Base-by-base conservation (phyloP, 805 yeast species). In the Candida ipomoeae region DNA sequence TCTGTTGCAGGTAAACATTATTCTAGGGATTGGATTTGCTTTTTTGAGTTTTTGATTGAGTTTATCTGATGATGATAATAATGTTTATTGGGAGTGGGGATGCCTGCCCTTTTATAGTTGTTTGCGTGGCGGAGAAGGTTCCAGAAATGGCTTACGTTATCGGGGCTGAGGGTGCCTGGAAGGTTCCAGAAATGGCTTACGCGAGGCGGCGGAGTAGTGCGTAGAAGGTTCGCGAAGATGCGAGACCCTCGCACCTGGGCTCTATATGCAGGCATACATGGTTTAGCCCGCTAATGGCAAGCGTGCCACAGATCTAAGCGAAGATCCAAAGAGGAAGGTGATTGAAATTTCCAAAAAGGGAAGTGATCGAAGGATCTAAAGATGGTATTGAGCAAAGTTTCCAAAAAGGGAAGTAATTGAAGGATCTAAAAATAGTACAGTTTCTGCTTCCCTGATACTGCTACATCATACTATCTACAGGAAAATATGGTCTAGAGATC, bases 1-100 rank as follows among this genome's bases (percentile, higher is more conserved):
- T 33, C 48, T 39, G 44, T 55, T 48, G 49, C 47, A 49, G 17
- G 60, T 49, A 39, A 56, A 56, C 60, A 56, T 32, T 32, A n/a
- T 42, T 13, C 6, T 11, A 26, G 5, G 4, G 29, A 26, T 8
- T 3, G 29, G 29, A 26, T 26, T 42, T 42, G 26, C 5, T 29
- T 17, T 2, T 32, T 17, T 26, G 18, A 10, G 21, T 26, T 15
- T 40, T 17, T 5, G 31, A 14, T 18, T 41, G 26, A 26, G 29
- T 8, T 26, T 13, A 20, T 33, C 21, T 13, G 10, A 20, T 21
- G 15, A 17, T 5, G 45, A 18, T 32, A n/a, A 26, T 8, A 10
- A 10, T 26, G 29, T 1, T 26, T 26, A 26, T 8, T 26, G 4
- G 34, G 10, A 29, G 35, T 13, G 31, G 18, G 3, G 21, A 33